Base-by-base conservation (phyloP, 257 asterid genomes). In the Nicotiana obtusifolia region DNA sequence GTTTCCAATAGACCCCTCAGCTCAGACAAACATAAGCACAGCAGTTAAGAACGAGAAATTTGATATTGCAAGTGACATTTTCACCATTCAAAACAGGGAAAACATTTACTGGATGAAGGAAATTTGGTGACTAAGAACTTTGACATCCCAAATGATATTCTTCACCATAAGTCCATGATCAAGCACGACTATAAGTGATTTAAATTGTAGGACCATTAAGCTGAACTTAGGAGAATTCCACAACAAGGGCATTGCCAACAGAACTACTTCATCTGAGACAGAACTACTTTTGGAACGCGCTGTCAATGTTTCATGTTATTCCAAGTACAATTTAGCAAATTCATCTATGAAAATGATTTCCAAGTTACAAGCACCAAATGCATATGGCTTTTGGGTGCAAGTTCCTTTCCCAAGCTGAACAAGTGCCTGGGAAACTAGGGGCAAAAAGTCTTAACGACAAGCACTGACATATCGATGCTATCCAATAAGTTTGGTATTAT, bases 401-500 rank as follows among this genome's bases (percentile, higher is more conserved):
- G 17, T 30, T 13, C 54, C 56, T 71, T 75, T 64, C 13, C 26
- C 67, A 52, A 22, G 49, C 26, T 31, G 22, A 62, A 31, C 41
- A 49, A 49, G 69, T 66, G 22, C 7, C 52, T 65, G 44, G 49
- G 52, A 41, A 41, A 56, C 13, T n/a, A 14, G 64, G 17, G 67
- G 28, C 64, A 14, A 13, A 13, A 11, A 49, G 73, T 24, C 64
- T n/a, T 41, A 37, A 24, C 73, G 61, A 75, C 60, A 59, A 33
- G 76, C 35, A 22, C 13, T 33, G 60, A 33, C 17, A 49, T 44
- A 20, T 62, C 61, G 71, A 56, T 7, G 33, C 47, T 57, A 66
- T 26, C 62, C 69, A 81, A 81, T 64, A 76, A 84, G 62, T 81
- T 61, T 66, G 61, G 54, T 62, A 78, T 84, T 77, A 77, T 81